Evolutionary conservation across 352 stramenopile species (phyloP).

Genomic region (Blastocystis sp.): DNA sequence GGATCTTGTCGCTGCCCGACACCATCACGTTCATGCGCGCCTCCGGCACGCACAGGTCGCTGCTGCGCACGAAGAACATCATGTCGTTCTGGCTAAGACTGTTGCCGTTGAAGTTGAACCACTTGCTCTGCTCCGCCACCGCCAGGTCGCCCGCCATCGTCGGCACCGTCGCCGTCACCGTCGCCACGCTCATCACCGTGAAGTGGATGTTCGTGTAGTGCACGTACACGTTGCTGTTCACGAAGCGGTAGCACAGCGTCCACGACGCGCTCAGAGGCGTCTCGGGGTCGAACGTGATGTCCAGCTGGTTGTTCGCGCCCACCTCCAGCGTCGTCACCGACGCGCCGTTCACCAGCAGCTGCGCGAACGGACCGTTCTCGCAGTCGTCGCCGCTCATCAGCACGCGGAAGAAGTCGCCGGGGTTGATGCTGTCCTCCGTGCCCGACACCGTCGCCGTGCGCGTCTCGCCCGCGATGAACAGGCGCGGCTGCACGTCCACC

Average conservation of each 20-base stretch:
- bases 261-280: neutral
- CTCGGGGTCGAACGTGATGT: conserved; percentile 3
- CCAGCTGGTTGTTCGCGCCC: neutral
- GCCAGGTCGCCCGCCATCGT: conserved; percentile 19
- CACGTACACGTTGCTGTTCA: conserved; percentile 32
- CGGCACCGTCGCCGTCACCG: neutral
- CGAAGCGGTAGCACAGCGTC: conserved; percentile 62
- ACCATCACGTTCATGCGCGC: neutral
- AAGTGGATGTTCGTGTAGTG: conserved; percentile 41
- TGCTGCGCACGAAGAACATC: conserved; percentile 30
- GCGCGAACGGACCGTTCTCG: conserved; percentile 6
- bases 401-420: conserved; percentile 37
- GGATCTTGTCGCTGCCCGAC: conserved; percentile 2
- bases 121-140: conserved; percentile 57
- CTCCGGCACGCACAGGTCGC: neutral
- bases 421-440: conserved; percentile 10
- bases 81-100: conserved; percentile 24
- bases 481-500: conserved; percentile 20
- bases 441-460: conserved; percentile 4
- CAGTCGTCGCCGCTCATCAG: conserved; percentile 52
- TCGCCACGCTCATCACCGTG: conserved; percentile 36
- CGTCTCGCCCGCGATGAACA: conserved; percentile 24
- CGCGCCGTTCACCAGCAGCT: neutral
- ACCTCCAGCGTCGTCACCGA: conserved; percentile 22
- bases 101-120: conserved; percentile 59